phyloP scores from a whole-genome alignment of 2,329 filamentous ascomycete species.

The Ascochyta koolunga region DNA sequence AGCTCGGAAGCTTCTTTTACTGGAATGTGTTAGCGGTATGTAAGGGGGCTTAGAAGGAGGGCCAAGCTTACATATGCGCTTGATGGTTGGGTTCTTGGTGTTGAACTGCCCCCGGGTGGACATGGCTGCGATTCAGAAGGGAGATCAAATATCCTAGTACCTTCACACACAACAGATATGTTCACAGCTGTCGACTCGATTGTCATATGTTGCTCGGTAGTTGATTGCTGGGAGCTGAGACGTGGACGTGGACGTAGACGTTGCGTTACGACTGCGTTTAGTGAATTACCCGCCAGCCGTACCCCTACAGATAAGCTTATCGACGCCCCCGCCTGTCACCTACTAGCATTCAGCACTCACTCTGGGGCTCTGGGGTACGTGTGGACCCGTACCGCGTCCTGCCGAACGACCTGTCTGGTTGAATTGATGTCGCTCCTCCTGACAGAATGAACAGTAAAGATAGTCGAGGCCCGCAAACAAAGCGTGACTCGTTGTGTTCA shows the following conservation, averaged over 20 bases:
- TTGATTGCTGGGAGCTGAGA: constrained; percentile 12
- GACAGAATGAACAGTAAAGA: too few species aligned
- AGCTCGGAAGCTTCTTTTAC: constrained; percentile 93
- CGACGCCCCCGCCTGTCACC: constrained; percentile 1
- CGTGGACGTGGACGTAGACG: constrained; percentile 27
- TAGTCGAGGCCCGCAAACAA: too few species aligned
- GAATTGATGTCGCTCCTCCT: too few species aligned
- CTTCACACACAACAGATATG: background rate
- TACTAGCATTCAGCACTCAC: background rate
- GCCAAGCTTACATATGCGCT: constrained; percentile 72
- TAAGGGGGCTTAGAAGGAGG: constrained; percentile 6
- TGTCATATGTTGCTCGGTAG: background rate
- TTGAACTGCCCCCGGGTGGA: constrained; percentile 60
- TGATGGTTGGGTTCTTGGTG: constrained; percentile 81
- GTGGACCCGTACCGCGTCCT: background rate
- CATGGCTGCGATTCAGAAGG: constrained; percentile 34
- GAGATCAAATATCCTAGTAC: background rate
- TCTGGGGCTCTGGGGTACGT: background rate
- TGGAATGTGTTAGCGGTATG: constrained; percentile 46
- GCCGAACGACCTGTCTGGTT: too few species aligned
- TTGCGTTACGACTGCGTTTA: constrained; percentile 17
- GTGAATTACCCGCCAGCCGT: constrained; percentile 1
- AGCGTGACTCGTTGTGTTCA: too few species aligned
- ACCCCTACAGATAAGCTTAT: constrained; percentile 4
- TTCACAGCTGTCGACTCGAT: background rate